Evolutionary conservation across 164 flowering plant genomes (phyloP).

Genomic region (Chloranthus sessilifolius): DNA sequence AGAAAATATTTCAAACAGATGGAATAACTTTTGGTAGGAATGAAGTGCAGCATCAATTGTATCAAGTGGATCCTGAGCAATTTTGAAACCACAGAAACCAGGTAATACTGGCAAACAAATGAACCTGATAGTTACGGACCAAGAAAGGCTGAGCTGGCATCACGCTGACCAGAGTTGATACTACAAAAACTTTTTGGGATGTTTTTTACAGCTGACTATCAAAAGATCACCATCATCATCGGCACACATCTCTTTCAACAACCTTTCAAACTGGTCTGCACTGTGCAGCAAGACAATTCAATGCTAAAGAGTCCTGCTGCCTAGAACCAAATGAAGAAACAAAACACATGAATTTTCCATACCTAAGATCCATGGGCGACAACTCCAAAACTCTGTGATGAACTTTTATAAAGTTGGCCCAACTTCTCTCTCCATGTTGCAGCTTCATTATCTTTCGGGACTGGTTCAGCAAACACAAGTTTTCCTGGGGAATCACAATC

Average conservation of each 20-base stretch:
- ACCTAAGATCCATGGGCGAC: conserved; percentile 99
- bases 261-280: conserved; percentile 95
- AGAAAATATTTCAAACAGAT: no score
- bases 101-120: not conserved
- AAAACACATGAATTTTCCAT: conserved; percentile 17
- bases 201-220: conserved; percentile 78
- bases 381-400: conserved; percentile 96
- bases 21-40: no score
- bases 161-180: conserved; percentile 84
- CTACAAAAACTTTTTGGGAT: conserved; percentile 88
- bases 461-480: conserved; percentile 92
- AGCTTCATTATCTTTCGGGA: conserved; percentile 97
- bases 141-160: conserved; percentile 95
- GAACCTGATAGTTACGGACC: conserved; percentile 97
- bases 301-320: conserved; percentile 8
- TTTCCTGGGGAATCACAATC: conserved; percentile 50
- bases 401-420: conserved; percentile 96
- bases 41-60: no score
- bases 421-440: conserved; percentile 98
- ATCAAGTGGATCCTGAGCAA: no score
- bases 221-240: conserved; percentile 98
- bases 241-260: conserved; percentile 96
- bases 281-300: conserved; percentile 75
- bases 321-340: not conserved
- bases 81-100: no score